These are phyloP conservation scores for Heterobasidion annosum DNA, from an alignment of 1,284 basidiomycete genomes.

Conservation along the genomic window DNA sequence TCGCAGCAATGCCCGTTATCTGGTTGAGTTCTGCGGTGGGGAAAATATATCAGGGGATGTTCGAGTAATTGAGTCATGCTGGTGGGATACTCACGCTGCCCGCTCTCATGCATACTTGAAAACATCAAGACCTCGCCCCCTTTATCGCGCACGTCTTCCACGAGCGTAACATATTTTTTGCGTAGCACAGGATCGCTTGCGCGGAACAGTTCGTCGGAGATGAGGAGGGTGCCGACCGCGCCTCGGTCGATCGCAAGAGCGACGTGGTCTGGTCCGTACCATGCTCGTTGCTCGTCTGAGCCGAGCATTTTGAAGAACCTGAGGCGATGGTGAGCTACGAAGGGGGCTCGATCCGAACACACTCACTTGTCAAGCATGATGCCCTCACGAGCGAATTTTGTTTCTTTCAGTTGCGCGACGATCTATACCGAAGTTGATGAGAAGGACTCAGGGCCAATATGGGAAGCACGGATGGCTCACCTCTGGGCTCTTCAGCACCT, in stretches of 20 bases:
- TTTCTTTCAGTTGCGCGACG: constrained; percentile 79
- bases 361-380: constrained; percentile 79
- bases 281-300: constrained; percentile 90
- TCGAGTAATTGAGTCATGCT: neutral
- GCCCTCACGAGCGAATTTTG: constrained; percentile 96
- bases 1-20: constrained; percentile 91
- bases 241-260: constrained; percentile 86
- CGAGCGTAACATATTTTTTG: constrained; percentile 82
- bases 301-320: constrained; percentile 98
- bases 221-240: constrained; percentile 89
- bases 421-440: constrained; percentile 31
- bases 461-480: constrained; percentile 27
- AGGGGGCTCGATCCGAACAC: neutral
- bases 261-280: constrained; percentile 98
- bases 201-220: constrained; percentile 92
- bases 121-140: constrained; percentile 95
- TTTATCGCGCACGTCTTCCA: constrained; percentile 83
- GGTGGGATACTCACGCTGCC: constrained; percentile 64
- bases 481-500: constrained; percentile 92
- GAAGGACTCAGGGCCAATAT: neutral
- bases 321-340: neutral
- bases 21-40: constrained; percentile 77
- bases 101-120: constrained; percentile 98
- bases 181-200: constrained; percentile 69
- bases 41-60: neutral